Base-by-base conservation (phyloP, 495 filamentous ascomycete genomes). In the Geoglossum glabrum region DNA sequence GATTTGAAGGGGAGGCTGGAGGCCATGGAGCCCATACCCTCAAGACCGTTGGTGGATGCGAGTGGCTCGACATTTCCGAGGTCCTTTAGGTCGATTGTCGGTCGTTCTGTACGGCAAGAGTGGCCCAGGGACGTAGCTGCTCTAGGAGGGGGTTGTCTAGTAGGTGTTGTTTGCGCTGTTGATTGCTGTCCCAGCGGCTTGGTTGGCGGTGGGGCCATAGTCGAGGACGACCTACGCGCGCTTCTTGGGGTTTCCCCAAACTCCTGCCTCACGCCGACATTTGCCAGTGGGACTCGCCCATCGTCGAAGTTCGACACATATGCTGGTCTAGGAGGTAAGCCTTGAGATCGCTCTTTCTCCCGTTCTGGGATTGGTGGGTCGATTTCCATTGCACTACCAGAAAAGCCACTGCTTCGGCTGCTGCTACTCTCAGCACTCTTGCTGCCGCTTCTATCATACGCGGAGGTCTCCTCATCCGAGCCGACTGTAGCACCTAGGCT, bases 1-100 rank as follows among this genome's bases (percentile, higher is more conserved):
- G 84, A 89, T 58, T 81, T 69, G 66, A 90, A 92, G 0, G 87
- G 87, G 1, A 95, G 77, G 1, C 72, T 81, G 7, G 76, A 70
- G 26, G 73, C 73, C 36, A 95, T 68, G 61, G 86, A 85, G 23
- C 74, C 72, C 33, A 93, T 73, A 36, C 80, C 79, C 21, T 73
- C 68, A 5, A 90, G 79, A 15, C 81, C 78, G 26, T 68, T 73
- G 13, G 75, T 67, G 17, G 73, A 69, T 2, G 71, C 70, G 43
- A 90, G 80, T 0, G 87, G 87, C 34, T 79, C 79, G 7, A 83
- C 76, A 30, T 83, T 79, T 10, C 73, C 71, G 6, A 93, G 75
- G 28, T 85, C 79, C 0, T 76, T 71, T 46, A 94, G 74, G 33
- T 82, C 76, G n/a, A 76, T 64, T 4, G 71, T 72, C 34, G 75